Percentiles rank a stretch among this genome's conserved stretches.
Evolutionary conservation across 495 filamentous ascomycete genomes (phyloP).

Genomic region (Tuber microsphaerosporum): DNA sequence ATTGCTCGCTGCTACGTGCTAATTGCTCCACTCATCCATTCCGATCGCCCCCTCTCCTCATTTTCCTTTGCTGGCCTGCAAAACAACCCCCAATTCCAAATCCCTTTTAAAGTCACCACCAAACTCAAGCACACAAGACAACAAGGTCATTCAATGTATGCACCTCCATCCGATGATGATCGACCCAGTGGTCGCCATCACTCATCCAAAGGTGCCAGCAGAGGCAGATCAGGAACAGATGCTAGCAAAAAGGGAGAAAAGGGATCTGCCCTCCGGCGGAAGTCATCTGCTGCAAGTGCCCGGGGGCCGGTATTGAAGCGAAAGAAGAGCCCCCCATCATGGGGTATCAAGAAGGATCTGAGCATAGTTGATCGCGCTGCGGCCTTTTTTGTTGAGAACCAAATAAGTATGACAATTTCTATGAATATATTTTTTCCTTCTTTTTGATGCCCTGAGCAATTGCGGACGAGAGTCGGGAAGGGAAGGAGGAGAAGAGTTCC

Average conservation of each 20-base stretch:
- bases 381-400: slow-evolving; percentile 49
- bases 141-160: slow-evolving; percentile 22
- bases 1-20: neutral
- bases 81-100: neutral
- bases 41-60: neutral
- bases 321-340: slow-evolving; percentile 42
- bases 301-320: slow-evolving; percentile 47
- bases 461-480: slow-evolving; percentile 19
- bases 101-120: neutral
- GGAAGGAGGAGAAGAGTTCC: slow-evolving; percentile 16
- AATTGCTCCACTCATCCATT: neutral
- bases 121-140: neutral
- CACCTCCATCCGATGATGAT: slow-evolving; percentile 33
- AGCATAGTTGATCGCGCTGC: slow-evolving; percentile 43
- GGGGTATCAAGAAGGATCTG: slow-evolving; percentile 37
- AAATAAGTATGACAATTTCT: slow-evolving; percentile 46
- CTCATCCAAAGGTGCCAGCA: slow-evolving; percentile 22
- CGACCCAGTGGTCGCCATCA: slow-evolving; percentile 33
- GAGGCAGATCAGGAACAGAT: slow-evolving; percentile 26
- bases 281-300: slow-evolving; percentile 44
- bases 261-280: slow-evolving; percentile 29
- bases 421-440: slow-evolving; percentile 1
- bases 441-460: slow-evolving; percentile 12
- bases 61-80: neutral
- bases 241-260: slow-evolving; percentile 30